Evolutionary conservation across 2,329 filamentous ascomycete genomes (phyloP).

Genomic region (Verticillium zaregamsianum): DNA sequence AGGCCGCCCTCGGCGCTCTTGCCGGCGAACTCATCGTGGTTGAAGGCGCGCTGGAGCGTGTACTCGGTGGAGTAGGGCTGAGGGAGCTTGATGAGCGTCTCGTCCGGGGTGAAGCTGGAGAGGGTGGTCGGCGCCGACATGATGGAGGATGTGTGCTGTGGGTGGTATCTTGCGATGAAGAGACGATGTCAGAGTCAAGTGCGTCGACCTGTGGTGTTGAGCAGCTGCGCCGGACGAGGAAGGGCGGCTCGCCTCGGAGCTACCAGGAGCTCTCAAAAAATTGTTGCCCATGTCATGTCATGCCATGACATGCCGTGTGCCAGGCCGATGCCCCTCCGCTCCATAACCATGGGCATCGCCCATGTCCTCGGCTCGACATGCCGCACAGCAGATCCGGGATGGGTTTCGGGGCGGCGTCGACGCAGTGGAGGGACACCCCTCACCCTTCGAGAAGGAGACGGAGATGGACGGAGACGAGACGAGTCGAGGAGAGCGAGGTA

Average conservation of each 20-base stretch:
- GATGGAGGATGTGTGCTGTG: background rate
- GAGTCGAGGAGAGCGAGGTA: background rate
- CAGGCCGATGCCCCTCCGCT: background rate
- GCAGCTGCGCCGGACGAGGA: background rate
- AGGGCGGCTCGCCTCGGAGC: background rate
- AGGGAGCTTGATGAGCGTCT: conserved; percentile 42
- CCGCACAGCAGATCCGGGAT: background rate
- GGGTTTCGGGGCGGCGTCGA: no score
- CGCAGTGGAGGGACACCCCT: background rate
- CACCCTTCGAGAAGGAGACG: background rate
- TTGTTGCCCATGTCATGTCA: background rate
- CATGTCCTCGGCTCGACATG: background rate
- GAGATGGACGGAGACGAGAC: background rate
- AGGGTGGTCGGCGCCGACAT: conserved; percentile 22
- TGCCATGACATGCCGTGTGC: no score
- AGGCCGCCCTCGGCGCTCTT: conserved; percentile 12
- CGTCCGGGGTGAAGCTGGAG: conserved; percentile 23
- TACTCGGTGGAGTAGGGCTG: conserved; percentile 46
- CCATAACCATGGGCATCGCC: background rate
- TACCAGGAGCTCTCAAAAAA: background rate
- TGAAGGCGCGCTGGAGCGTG: conserved; percentile 28
- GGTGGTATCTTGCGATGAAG: background rate
- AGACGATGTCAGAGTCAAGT: background rate
- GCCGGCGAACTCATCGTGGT: conserved; percentile 13
- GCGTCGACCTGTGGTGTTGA: background rate